Conservation (phyloP, 2,329 filamentous ascomycete species). For the Pseudogymnoascus sp. region DNA sequence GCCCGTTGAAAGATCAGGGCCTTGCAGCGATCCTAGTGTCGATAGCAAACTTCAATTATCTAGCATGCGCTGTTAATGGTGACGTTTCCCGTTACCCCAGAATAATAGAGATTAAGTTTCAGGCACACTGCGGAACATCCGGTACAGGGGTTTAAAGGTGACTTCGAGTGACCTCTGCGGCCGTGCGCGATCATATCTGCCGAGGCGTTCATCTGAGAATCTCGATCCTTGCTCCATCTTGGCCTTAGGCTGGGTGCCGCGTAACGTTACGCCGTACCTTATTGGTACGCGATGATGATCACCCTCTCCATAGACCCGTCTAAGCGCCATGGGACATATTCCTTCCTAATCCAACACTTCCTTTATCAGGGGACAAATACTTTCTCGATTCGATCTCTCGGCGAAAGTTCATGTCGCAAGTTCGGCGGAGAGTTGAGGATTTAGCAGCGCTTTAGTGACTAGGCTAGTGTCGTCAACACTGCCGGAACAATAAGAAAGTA, state of each 20-base stretch:
- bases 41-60: background rate
- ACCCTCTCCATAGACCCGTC: background rate
- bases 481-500: background rate
- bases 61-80: background rate
- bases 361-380: background rate
- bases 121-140: background rate
- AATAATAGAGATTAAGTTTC: too few species aligned
- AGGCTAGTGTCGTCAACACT: background rate
- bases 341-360: background rate
- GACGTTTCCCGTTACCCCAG: background rate
- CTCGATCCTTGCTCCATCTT: background rate
- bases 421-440: background rate
- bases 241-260: background rate
- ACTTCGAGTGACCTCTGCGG: background rate
- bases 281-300: conserved; percentile 3
- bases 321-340: background rate
- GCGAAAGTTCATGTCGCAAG: background rate
- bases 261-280: conserved; percentile 5
- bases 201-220: background rate
- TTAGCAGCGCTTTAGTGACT: background rate
- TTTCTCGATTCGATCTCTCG: background rate
- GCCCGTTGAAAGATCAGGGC: background rate
- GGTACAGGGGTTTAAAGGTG: background rate
- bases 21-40: background rate
- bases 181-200: conserved; percentile 3